Conservation (phyloP, 345 rosid genomes). For the Populus tremula region DNA sequence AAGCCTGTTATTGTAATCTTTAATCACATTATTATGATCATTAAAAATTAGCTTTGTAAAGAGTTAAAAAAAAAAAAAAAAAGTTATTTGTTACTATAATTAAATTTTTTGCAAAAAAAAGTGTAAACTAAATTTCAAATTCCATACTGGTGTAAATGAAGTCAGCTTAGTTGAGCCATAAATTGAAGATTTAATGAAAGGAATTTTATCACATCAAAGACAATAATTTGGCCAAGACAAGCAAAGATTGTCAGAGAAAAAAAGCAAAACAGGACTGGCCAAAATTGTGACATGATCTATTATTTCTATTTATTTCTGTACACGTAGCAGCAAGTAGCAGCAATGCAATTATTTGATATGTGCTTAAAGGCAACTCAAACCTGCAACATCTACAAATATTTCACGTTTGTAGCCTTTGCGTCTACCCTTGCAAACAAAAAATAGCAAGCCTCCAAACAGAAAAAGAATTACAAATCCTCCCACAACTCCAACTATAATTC, state of each 20-base stretch:
- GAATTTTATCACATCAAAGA: neutral
- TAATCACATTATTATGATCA: no score
- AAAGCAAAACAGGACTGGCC: neutral
- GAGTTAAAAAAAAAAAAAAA: no score
- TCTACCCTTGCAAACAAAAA: constrained; percentile 57
- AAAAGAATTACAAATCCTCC: constrained; percentile 55
- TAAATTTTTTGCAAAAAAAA: neutral
- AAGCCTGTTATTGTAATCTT: neutral
- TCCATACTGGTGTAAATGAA: neutral
- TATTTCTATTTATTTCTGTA: neutral
- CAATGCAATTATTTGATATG: neutral
- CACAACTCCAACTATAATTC: constrained; percentile 64
- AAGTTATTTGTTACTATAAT: no score
- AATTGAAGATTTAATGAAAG: neutral
- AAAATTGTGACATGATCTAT: neutral
- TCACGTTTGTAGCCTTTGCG: constrained; percentile 67
- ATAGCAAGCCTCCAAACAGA: constrained; percentile 49
- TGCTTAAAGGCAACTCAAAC: constrained; percentile 34
- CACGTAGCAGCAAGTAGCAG: neutral
- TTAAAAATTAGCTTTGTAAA: no score
- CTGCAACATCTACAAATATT: constrained; percentile 91
- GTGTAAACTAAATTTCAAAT: neutral
- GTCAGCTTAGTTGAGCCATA: neutral
- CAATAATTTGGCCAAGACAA: neutral
- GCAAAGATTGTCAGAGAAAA: neutral